Conservation (phyloP, 176 grass and related monocot species). For the Areca catechu region DNA sequence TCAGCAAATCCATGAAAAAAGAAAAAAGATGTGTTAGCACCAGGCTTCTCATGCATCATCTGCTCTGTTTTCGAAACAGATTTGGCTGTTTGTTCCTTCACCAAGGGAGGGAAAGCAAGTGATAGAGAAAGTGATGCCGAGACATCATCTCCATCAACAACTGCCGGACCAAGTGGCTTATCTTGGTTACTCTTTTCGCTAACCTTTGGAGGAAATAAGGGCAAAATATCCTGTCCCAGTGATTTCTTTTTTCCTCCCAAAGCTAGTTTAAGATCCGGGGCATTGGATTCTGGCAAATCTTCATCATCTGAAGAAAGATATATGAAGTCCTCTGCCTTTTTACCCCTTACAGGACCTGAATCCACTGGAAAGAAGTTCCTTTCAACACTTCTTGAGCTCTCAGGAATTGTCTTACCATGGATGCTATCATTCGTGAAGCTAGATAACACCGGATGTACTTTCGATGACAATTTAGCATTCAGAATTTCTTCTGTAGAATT, state of each 20-base stretch:
- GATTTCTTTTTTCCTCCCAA: slow-evolving; percentile 26
- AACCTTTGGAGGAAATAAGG: slow-evolving; percentile 23
- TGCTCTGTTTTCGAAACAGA: slow-evolving; percentile 4
- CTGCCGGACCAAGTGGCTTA: slow-evolving; percentile 6
- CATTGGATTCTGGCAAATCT: slow-evolving; percentile 24
- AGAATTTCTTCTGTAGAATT: slow-evolving; percentile 21
- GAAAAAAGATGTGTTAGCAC: no score
- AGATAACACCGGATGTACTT: slow-evolving; percentile 32
- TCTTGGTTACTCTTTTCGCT: slow-evolving; percentile 33
- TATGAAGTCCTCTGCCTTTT: slow-evolving; percentile 11
- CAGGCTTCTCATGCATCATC: not conserved
- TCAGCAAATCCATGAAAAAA: no score
- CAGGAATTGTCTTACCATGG: slow-evolving; percentile 24
- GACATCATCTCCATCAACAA: slow-evolving; percentile 16
- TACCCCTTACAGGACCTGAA: slow-evolving; percentile 22
- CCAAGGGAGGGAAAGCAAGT: slow-evolving; percentile 30
- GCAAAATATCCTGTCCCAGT: slow-evolving; percentile 20
- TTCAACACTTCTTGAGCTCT: slow-evolving; percentile 31
- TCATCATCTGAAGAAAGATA: slow-evolving; percentile 38
- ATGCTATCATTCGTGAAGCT: slow-evolving; percentile 29
- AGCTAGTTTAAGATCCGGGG: slow-evolving; percentile 39
- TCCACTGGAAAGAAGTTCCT: slow-evolving; percentile 44
- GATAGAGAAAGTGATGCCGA: slow-evolving; percentile 40
- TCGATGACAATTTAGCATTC: slow-evolving; percentile 35
- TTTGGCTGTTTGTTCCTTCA: slow-evolving; percentile 24